Base-by-base conservation (phyloP, 2,329 filamentous ascomycete genomes). In the Xylaria hypoxylon region DNA sequence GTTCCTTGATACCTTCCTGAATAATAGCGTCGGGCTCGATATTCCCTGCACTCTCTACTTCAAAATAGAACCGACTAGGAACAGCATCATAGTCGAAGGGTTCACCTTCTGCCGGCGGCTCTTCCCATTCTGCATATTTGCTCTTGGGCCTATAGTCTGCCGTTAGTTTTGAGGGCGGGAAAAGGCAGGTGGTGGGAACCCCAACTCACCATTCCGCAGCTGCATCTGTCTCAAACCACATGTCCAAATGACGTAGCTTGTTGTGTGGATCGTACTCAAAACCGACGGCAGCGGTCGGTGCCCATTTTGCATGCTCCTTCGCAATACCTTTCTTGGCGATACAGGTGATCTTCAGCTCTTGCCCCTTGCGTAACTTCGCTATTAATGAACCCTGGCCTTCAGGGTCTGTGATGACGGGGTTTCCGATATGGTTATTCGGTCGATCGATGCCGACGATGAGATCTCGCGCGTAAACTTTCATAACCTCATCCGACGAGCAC, bases 261-360 rank as follows among this genome's bases (percentile, higher is more conserved):
- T 99, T 99, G 80, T 96, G 92, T 67, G 96, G 96, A 78, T 99
- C 96, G 80, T 99, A 99, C 80, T 99, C 96, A 78, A 99, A 99
- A 26, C 93, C 94, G 45, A 99, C 90, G 3, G 96, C 96, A 45
- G 94, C 87, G 40, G 92, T 95, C 1, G 96, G 94, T 75, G 93
- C 92, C 96, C 96, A 99, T 80, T 99, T 99, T 10, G 96, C 93
- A 80, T 99, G 96, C 79, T 99, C 96, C 84, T 99, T 99, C 42
- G 95, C 94, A 71, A 98, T 98, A 1, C 96, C 96, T 85, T 98
- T 98, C 85, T 97, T 97, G 57, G 95, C 96, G 71, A 97, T 92
- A 77, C 95, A 98, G 68, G 88, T 92, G 76, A 99, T 88, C 78
- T 93, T 91, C 67, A 99, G 83, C 80, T 97, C 94, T 81, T 99